Conservation (phyloP, 768 basidiomycete genomes). For the Podaxis carcinomalis region DNA sequence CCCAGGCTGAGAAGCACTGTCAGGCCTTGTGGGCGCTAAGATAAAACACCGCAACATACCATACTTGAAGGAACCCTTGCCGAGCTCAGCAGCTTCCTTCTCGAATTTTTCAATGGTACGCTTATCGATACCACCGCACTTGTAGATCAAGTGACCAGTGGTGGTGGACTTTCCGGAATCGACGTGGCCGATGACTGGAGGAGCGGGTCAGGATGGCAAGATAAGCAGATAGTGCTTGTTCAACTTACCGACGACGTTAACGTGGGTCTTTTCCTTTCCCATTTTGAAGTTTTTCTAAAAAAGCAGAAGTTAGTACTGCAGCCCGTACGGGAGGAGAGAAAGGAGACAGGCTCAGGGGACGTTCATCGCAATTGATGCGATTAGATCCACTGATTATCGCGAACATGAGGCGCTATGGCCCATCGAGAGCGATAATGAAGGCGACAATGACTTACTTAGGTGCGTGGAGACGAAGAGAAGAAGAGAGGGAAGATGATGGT, state of each 20-base stretch:
- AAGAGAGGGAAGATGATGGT: conserved; percentile 43
- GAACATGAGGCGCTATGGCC: conserved; percentile 3
- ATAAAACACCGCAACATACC: conserved; percentile 45
- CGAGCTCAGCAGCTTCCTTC: conserved; percentile 99
- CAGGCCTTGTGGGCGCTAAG: conserved; percentile 12
- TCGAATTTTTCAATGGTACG: conserved; percentile 99
- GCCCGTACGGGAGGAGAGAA: conserved; percentile 24
- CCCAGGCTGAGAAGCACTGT: conserved; percentile 73
- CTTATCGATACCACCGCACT: conserved; percentile 99
- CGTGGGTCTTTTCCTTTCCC: conserved; percentile 95
- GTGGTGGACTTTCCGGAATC: conserved; percentile 99
- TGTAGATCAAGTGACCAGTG: conserved; percentile 99
- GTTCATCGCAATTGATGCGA: conserved; percentile 20
- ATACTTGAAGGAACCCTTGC: conserved; percentile 98
- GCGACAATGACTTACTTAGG: conserved; percentile 31
- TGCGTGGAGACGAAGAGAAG: conserved; percentile 23
- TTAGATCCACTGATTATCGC: conserved; percentile 25
- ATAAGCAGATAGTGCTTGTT: conserved; percentile 19
- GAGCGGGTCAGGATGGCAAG: conserved; percentile 24
- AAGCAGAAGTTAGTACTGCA: conserved; percentile 21
- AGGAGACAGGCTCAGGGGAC: conserved; percentile 6
- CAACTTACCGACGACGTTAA: conserved; percentile 92
- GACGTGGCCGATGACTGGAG: conserved; percentile 94
- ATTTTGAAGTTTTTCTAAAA: conserved; percentile 62
- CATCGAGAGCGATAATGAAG: conserved; percentile 11